Percentiles rank a stretch among this genome's conserved stretches.
These are phyloP conservation scores for Ceratobasidium theobromae DNA, from an alignment of 1,284 basidiomycete species.

Conservation along the genomic window DNA sequence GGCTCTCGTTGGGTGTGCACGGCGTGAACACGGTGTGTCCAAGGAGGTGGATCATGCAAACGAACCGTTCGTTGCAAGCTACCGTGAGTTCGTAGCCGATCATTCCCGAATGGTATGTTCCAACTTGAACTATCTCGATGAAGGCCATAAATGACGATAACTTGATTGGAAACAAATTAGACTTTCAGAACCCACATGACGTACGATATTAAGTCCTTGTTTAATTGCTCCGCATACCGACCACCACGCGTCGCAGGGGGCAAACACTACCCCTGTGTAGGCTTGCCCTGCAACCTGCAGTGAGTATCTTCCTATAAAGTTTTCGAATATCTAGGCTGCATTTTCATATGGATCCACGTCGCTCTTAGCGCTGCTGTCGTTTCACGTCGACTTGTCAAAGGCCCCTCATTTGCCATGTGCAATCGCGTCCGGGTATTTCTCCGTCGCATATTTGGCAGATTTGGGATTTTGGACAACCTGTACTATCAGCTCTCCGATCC, in stretches of 20 bases:
- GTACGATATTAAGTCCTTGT: background rate
- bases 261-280: slow-evolving; percentile 15
- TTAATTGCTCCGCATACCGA: slow-evolving; percentile 7
- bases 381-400: background rate
- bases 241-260: slow-evolving; percentile 29
- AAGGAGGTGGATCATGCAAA: background rate
- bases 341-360: background rate
- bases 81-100: background rate
- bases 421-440: slow-evolving; percentile 6
- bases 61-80: background rate
- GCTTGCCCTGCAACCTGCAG: slow-evolving; percentile 30
- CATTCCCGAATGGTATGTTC: background rate
- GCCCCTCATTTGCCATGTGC: slow-evolving; percentile 10
- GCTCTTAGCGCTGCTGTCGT: background rate
- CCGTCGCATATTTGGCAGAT: slow-evolving; percentile 23
- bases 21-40: background rate
- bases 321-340: background rate
- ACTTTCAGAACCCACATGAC: slow-evolving; percentile 22
- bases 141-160: background rate
- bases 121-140: background rate
- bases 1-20: background rate
- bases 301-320: background rate
- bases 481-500: slow-evolving; percentile 21
- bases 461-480: slow-evolving; percentile 26
- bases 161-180: slow-evolving; percentile 28